Evolutionary conservation across 495 filamentous ascomycete species (phyloP), one percentile per base, ranked within the genome.

Genomic region (Barbatosphaeria neglecta): DNA sequence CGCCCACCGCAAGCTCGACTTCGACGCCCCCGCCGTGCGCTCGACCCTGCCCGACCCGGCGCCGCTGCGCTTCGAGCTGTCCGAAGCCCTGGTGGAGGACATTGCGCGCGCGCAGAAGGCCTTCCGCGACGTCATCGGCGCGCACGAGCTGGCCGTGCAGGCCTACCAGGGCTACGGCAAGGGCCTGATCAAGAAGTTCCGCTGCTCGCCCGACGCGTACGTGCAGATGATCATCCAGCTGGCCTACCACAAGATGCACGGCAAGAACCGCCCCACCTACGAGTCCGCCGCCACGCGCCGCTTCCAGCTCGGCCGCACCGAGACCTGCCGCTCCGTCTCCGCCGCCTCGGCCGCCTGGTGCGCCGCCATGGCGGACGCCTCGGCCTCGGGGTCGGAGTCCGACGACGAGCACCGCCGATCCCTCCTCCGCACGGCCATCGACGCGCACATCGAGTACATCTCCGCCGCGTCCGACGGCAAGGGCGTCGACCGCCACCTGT

Each of bases 151-250:
- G 37, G 76, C 83, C 16, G 90, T 99, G 15, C 90, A 96, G 62
- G 82, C 85, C 23, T 99, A 88, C 75, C 89, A 95, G 61, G 92
- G 84, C 58, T 99, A 99, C 65, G 93, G 93, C 62, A 99, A 97
- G 73, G 88, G 87, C 37, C 70, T 99, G 41, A 97, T 99, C 75
- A 99, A 99, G 83, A 93, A 94, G 65, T 96, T 99, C 82, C 90
- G 87, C 70, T 95, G 85, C 81, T 93, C 86, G 45, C 93, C 93
- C 25, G 93, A 99, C 56, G 93, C 92, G 18, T 99, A 92, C 66
- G 86, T 95, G 44, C 93, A 99, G 70, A 92, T 97, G 88, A 71
- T 94, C 67, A 97, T 99, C 69, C 93, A 99, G 67, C 81, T 99
- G 16, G 93, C 93, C 43, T 99, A 99, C 77, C 81, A 81, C 74